Evolutionary conservation across 257 asterid species (phyloP).

Genomic region (Ilex asprella): DNA sequence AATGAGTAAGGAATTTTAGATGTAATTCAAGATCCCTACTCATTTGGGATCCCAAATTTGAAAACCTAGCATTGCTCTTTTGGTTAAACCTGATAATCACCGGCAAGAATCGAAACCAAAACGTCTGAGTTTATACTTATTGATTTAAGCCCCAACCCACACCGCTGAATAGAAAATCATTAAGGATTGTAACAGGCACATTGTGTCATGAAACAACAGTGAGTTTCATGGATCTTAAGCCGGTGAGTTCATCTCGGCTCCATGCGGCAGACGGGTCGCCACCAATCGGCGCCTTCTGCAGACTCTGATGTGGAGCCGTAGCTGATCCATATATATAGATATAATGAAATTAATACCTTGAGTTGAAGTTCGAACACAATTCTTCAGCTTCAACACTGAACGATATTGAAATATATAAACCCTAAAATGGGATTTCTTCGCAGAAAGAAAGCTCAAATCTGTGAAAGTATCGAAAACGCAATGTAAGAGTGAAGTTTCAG

Average conservation of each 20-base stretch:
- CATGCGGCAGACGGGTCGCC: constrained; percentile 90
- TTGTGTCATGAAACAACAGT: constrained; percentile 56
- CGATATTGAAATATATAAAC: neutral
- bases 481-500: neutral
- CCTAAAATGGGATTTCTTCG: neutral
- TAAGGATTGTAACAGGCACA: constrained; percentile 36
- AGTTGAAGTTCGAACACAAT: neutral
- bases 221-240: constrained; percentile 63
- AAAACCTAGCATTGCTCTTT: too few relatives aligned
- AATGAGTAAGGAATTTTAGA: too few relatives aligned
- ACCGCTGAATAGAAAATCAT: neutral
- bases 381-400: neutral
- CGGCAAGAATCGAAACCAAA: too few relatives aligned
- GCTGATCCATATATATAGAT: neutral
- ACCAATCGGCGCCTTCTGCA: constrained; percentile 70
- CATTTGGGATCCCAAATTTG: too few relatives aligned
- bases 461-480: neutral
- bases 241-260: constrained; percentile 53
- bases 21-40: too few relatives aligned
- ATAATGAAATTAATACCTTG: neutral
- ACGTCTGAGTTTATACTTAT: too few relatives aligned
- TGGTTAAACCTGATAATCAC: too few relatives aligned
- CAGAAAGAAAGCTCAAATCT: neutral
- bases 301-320: constrained; percentile 75
- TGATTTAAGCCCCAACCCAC: too few relatives aligned